phyloP scores from a whole-genome alignment of 768 basidiomycete genomes.

The Trametes cinnabarina region DNA sequence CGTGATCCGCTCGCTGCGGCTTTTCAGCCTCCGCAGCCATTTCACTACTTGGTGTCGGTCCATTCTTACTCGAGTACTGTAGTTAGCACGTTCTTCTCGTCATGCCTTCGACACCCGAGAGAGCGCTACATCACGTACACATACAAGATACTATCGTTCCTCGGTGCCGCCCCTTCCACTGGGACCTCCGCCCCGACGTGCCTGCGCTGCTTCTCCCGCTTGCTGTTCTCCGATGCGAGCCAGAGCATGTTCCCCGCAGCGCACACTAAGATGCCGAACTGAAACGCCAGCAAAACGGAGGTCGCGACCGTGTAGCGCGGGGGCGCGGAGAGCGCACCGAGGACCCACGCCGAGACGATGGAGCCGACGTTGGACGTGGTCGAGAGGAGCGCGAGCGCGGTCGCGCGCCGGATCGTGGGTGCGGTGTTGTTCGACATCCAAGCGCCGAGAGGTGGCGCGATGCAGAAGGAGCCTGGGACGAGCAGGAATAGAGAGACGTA shows the following conservation, averaged over 20 bases:
- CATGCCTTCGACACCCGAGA: no score
- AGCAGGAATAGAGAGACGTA: slow-evolving; percentile 59
- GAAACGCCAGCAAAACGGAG: slow-evolving; percentile 33
- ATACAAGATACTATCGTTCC: slow-evolving; percentile 6
- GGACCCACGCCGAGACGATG: slow-evolving; percentile 59
- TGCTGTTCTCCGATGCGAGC: not conserved
- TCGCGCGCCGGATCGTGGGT: slow-evolving; percentile 56
- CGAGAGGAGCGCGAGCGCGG: slow-evolving; percentile 56
- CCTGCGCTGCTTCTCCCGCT: not conserved
- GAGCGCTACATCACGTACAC: not conserved
- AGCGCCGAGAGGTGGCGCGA: slow-evolving; percentile 51
- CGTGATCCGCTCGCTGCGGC: no score
- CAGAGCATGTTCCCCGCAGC: not conserved
- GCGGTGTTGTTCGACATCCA: slow-evolving; percentile 65
- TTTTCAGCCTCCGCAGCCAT: no score
- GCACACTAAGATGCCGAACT: slow-evolving; percentile 32
- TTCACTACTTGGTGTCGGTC: no score
- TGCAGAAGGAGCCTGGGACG: slow-evolving; percentile 50
- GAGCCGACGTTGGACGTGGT: slow-evolving; percentile 60
- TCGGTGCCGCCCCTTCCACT: not conserved
- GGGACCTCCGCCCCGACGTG: not conserved
- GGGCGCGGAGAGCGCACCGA: slow-evolving; percentile 47
- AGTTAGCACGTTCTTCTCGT: no score
- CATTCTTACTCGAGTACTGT: no score
- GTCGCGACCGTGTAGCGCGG: slow-evolving; percentile 51